These are phyloP conservation scores for Apiospora arundinis DNA, from an alignment of 2,329 filamentous ascomycete genomes.

Conservation along the genomic window DNA sequence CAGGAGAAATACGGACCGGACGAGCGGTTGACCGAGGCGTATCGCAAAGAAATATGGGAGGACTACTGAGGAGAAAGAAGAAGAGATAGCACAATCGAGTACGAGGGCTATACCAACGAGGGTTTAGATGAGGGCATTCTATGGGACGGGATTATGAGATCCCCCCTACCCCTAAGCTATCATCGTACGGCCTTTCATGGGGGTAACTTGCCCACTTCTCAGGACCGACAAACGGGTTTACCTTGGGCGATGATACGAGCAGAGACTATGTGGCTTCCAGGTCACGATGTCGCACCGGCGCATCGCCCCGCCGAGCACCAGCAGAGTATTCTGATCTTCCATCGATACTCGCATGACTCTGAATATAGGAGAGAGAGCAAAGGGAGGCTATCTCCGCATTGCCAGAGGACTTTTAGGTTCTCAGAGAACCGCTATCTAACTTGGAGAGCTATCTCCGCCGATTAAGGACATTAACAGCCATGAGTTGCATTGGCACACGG, in stretches of 20 bases:
- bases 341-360: not conserved
- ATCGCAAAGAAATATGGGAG: slow-evolving; percentile 84
- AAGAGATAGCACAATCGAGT: not conserved
- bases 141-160: not conserved
- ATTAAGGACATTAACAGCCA: not conserved
- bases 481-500: not conserved
- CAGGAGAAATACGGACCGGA: slow-evolving; percentile 84
- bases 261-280: not conserved
- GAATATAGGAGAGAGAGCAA: not conserved
- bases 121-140: not conserved
- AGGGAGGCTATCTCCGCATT: not conserved
- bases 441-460: not conserved
- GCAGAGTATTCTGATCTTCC: not conserved
- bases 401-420: not conserved
- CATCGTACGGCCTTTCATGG: not conserved
- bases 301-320: not conserved
- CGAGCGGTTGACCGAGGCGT: slow-evolving; percentile 81
- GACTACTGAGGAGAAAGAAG: slow-evolving; percentile 47
- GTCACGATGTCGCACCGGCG: not conserved
- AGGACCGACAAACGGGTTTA: not conserved
- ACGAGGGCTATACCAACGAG: not conserved
- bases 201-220: not conserved
- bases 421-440: not conserved
- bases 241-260: not conserved
- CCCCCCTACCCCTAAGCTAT: not conserved